These are phyloP conservation scores for Hypoxylon sp. DNA, from an alignment of 2,329 filamentous ascomycete genomes.

Conservation along the genomic window DNA sequence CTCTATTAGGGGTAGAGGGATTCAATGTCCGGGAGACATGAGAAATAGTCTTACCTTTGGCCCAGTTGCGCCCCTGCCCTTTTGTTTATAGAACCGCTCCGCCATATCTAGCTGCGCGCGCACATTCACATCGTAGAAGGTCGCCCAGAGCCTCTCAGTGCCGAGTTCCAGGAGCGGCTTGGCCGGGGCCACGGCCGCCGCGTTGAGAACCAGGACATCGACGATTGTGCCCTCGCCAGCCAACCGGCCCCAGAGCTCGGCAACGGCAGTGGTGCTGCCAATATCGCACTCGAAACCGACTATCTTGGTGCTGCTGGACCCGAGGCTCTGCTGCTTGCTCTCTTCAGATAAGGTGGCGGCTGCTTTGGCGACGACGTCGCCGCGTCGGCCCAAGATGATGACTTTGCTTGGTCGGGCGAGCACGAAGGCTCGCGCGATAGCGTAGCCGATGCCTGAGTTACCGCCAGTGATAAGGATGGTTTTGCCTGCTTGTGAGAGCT, in stretches of 20 bases:
- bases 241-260: constrained; percentile 53
- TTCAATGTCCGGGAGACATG: too few species aligned
- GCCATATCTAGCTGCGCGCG: constrained; percentile 53
- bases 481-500: constrained; percentile 59
- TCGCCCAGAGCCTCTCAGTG: constrained; percentile 46
- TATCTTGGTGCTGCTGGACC: constrained; percentile 27
- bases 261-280: constrained; percentile 47
- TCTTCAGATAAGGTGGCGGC: constrained; percentile 46
- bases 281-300: constrained; percentile 49
- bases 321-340: constrained; percentile 6
- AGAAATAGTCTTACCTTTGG: constrained; percentile 33
- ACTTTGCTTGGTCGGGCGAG: constrained; percentile 58
- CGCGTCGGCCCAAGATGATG: constrained; percentile 59
- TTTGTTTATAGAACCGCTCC: constrained; percentile 56
- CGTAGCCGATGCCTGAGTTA: constrained; percentile 75
- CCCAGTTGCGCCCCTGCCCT: constrained; percentile 22
- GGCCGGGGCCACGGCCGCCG: constrained; percentile 37
- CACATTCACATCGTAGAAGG: constrained; percentile 52
- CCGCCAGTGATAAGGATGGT: constrained; percentile 78
- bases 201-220: constrained; percentile 58
- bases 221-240: constrained; percentile 46
- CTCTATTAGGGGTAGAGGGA: neutral
- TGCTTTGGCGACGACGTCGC: constrained; percentile 52
- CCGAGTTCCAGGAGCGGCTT: constrained; percentile 48
- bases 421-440: constrained; percentile 71